phyloP scores from a whole-genome alignment of 2,329 filamentous ascomycete genomes.

The Tolypocladium inflatum region DNA sequence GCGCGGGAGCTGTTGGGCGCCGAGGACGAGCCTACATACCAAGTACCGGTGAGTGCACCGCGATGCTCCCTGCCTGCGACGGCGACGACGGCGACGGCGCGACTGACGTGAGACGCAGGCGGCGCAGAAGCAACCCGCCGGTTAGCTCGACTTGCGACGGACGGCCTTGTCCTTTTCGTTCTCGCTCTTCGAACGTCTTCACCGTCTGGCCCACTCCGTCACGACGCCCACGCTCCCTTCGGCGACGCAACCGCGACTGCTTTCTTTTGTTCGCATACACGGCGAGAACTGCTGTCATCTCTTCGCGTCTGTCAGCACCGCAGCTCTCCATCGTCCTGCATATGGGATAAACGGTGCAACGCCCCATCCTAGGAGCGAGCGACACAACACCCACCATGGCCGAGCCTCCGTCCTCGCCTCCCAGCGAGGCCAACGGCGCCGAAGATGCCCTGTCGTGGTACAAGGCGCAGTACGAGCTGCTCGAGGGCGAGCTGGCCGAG shows the following conservation, averaged over 20 bases:
- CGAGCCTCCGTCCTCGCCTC: slow-evolving; percentile 55
- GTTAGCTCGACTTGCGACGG: background rate
- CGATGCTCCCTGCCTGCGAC: background rate
- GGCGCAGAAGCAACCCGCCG: too few species aligned
- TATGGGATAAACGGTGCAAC: background rate
- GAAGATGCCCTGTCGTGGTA: slow-evolving; percentile 87
- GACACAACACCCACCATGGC: slow-evolving; percentile 29
- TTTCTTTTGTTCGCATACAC: background rate
- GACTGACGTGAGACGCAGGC: background rate
- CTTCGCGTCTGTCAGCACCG: background rate
- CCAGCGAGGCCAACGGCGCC: slow-evolving; percentile 40
- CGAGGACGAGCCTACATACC: background rate
- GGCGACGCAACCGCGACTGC: background rate
- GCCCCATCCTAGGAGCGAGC: background rate
- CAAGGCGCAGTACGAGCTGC: slow-evolving; percentile 88
- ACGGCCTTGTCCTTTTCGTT: background rate
- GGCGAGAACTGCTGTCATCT: background rate
- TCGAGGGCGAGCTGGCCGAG: slow-evolving; percentile 84
- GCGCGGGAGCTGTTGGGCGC: background rate
- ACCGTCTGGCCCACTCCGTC: background rate
- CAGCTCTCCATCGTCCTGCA: background rate
- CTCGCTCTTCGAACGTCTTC: background rate
- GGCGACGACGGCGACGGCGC: background rate
- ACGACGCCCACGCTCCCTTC: background rate
- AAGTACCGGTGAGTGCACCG: background rate